phyloP scores from a whole-genome alignment of 495 filamentous ascomycete species.

The Podospora pseudoanserina region DNA sequence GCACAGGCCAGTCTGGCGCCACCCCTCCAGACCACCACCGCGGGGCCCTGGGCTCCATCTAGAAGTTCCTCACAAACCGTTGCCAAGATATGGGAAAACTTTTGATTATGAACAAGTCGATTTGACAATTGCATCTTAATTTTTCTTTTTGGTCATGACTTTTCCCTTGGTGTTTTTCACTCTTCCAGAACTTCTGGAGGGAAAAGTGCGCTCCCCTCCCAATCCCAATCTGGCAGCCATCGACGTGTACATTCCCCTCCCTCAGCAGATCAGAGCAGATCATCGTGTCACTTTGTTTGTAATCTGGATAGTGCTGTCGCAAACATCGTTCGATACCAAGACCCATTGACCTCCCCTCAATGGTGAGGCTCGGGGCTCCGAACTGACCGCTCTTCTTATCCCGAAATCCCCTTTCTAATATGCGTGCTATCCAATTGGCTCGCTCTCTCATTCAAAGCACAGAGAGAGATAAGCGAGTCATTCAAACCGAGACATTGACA shows the following conservation, averaged over 20 bases:
- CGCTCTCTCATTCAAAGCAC: neutral
- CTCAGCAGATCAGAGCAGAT: constrained; percentile 9
- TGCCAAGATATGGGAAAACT: neutral
- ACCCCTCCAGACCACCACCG: constrained; percentile 5
- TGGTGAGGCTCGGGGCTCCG: neutral
- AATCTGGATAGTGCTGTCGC: neutral
- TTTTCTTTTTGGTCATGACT: neutral
- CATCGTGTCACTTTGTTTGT: constrained; percentile 10
- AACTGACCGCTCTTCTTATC: neutral
- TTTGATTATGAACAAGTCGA: neutral
- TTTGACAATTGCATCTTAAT: neutral
- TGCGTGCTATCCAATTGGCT: neutral
- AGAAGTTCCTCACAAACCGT: neutral
- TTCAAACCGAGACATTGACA: neutral
- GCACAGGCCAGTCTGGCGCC: constrained; percentile 22
- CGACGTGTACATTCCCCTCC: neutral
- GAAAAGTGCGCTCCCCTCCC: neutral
- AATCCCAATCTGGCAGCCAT: constrained; percentile 1
- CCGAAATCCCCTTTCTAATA: neutral
- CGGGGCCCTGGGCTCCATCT: neutral
- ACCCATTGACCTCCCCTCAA: neutral
- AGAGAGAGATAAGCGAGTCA: neutral
- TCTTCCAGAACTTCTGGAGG: neutral
- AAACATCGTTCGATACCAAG: constrained; percentile 7
- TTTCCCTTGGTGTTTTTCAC: neutral